Conservation (phyloP, 2,329 filamentous ascomycete genomes). For the Sporothrix protearum region DNA sequence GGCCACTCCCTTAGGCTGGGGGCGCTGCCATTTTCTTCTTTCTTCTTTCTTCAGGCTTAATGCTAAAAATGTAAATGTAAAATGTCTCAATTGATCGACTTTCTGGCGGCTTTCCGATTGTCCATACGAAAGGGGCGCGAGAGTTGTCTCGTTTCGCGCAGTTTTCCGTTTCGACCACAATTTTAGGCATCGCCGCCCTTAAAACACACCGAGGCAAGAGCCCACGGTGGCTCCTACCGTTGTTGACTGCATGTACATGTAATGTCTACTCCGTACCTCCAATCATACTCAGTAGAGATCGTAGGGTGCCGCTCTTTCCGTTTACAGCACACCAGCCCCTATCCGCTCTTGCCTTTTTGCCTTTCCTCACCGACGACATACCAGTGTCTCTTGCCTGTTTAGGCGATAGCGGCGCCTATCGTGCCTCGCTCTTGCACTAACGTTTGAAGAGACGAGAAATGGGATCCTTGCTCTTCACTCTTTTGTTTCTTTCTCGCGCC, state of each 20-base stretch:
- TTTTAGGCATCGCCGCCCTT: no score
- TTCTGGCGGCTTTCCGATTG: background rate
- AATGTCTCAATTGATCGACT: background rate
- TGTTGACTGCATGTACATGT: background rate
- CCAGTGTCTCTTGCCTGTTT: background rate
- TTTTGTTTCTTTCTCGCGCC: background rate
- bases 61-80: background rate
- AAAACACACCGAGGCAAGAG: background rate
- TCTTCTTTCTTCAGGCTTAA: background rate
- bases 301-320: background rate
- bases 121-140: background rate
- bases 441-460: background rate
- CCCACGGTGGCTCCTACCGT: background rate
- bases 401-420: background rate
- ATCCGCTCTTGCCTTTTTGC: background rate
- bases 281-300: no score
- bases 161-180: background rate
- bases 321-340: no score
- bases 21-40: background rate
- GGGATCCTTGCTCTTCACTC: background rate
- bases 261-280: no score
- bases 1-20: background rate
- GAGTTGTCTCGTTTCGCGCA: background rate
- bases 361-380: background rate
- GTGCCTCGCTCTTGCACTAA: constrained; percentile 4